phyloP scores from a whole-genome alignment of 768 basidiomycete species.

The Coprinopsis cinerea region DNA sequence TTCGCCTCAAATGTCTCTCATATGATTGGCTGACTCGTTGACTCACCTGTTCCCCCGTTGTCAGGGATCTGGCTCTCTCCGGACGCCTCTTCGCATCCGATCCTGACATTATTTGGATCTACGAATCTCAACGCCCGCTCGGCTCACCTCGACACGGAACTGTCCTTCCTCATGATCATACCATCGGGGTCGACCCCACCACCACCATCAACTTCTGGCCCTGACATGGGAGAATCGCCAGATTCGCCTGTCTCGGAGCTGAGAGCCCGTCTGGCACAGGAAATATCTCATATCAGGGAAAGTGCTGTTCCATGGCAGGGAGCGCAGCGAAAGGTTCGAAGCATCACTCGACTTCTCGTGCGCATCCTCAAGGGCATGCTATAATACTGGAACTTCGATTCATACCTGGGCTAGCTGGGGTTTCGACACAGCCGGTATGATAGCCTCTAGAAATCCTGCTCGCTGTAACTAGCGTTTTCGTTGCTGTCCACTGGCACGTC shows the following conservation, averaged over 20 bases:
- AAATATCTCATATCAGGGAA: slow-evolving; percentile 45
- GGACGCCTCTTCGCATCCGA: slow-evolving; percentile 40
- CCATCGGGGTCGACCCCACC: slow-evolving; percentile 31
- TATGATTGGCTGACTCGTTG: too few relatives aligned
- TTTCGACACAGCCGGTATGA: not conserved
- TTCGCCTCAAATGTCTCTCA: not conserved
- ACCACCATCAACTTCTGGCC: not conserved
- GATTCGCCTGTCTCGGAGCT: slow-evolving; percentile 23
- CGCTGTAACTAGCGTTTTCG: not conserved
- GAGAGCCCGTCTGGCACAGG: slow-evolving; percentile 43
- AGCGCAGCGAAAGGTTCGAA: slow-evolving; percentile 48
- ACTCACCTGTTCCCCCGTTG: too few relatives aligned
- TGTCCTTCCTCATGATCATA: slow-evolving; percentile 80
- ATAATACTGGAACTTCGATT: slow-evolving; percentile 22
- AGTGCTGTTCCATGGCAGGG: slow-evolving; percentile 58
- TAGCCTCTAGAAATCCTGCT: not conserved
- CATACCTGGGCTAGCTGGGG: not conserved
- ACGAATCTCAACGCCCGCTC: slow-evolving; percentile 94
- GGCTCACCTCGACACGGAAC: slow-evolving; percentile 83
- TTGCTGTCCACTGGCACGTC: not conserved
- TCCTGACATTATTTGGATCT: slow-evolving; percentile 85
- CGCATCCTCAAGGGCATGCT: slow-evolving; percentile 66
- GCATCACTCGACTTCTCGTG: slow-evolving; percentile 59
- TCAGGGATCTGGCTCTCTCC: slow-evolving; percentile 87
- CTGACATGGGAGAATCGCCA: slow-evolving; percentile 7